A percentile compares a stretch with the other conserved stretches of the same genome.
Conservation (phyloP, 495 filamentous ascomycete species). For the Xylaria flabelliformis region DNA sequence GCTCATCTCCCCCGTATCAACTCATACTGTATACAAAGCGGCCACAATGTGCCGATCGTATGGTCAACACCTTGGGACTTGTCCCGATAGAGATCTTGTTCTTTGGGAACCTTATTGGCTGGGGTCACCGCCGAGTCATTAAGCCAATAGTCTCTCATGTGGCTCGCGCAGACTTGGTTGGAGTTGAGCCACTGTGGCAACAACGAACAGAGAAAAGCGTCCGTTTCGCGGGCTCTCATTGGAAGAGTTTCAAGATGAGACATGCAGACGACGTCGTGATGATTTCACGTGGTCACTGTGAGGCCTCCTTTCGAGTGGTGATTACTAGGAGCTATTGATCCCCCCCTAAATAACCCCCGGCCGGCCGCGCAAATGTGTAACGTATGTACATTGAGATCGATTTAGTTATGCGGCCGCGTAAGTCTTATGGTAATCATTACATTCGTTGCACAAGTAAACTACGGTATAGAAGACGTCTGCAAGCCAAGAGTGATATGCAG, state of each 20-base stretch:
- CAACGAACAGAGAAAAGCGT: background rate
- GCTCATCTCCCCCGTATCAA: background rate
- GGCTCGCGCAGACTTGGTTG: slow-evolving; percentile 2
- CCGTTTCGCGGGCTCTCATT: background rate
- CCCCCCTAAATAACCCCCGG: background rate
- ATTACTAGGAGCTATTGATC: background rate
- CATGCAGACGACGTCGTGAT: slow-evolving; percentile 15
- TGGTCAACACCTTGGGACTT: background rate
- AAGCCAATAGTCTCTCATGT: background rate
- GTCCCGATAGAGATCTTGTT: background rate
- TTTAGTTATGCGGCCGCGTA: background rate
- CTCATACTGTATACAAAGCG: slow-evolving; percentile 24
- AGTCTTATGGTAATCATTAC: background rate
- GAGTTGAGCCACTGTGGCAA: slow-evolving; percentile 23
- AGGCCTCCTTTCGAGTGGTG: slow-evolving; percentile 4
- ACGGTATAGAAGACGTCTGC: background rate
- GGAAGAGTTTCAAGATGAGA: slow-evolving; percentile 5
- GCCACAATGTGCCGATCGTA: slow-evolving; percentile 5
- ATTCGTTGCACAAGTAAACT: background rate
- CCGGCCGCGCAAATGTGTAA: background rate
- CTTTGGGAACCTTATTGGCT: slow-evolving; percentile 14
- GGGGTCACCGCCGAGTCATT: slow-evolving; percentile 4
- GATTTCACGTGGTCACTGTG: slow-evolving; percentile 4
- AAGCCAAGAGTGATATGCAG: background rate
- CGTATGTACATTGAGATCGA: background rate